Evolutionary conservation across 495 filamentous ascomycete species (phyloP), one percentile per base, ranked within the genome.

Genomic region (Penicillium alfredii): DNA sequence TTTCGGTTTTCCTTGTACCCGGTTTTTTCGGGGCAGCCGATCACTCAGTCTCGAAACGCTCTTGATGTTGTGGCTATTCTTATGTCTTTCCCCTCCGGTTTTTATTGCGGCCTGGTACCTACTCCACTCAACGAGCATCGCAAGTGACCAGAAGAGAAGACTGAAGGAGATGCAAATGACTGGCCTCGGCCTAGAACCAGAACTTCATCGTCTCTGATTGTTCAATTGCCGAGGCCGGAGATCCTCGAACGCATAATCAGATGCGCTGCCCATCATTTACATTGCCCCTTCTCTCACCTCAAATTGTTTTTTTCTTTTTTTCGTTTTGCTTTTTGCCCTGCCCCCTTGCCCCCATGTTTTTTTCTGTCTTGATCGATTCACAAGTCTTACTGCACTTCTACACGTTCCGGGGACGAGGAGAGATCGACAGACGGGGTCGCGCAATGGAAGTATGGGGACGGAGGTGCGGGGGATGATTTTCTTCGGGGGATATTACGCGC

Each of bases 111-210:
- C 33, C 20, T 17, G 37, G 37, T 31, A n/a, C n/a, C n/a, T n/a
- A n/a, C 32, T 40, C 26, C 30, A 33, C 8, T 40, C 20, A 24
- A 27, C 23, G 12, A 40, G 11, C 11, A 24, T 40, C 38, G 37
- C 40, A 46, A 42, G 40, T 23, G 15, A 48, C 51, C 44, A 43
- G 42, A 33, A 43, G 51, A 38, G 21, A 45, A 47, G 53, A 58
- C 46, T 25, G 49, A 56, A 58, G 55, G 60, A 62, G 61, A 64
- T 62, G 60, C 60, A 53, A 46, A 55, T 47, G 47, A 62, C 44
- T n/a, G 43, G 46, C 29, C 39, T 51, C 52, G 47, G 45, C 49
- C 26, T 46, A 38, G 40, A 40, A 40, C 35, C 44, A 46, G 35
- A 46, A 54, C 26, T 31, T 40, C 19, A 8, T 40, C 23, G 30